Base-by-base conservation (phyloP, 768 basidiomycete species). In the Serendipita sp. region DNA sequence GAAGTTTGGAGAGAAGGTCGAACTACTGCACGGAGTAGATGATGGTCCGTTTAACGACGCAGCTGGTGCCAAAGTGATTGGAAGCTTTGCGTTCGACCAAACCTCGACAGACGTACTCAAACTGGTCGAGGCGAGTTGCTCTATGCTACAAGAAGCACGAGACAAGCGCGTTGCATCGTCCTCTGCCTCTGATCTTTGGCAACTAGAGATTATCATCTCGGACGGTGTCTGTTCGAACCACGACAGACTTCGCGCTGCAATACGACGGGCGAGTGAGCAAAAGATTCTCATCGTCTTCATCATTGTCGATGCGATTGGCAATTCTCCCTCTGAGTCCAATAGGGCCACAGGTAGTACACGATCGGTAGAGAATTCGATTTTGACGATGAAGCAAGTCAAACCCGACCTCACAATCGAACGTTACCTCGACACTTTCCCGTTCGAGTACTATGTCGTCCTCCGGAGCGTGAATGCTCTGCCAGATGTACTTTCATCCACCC, bases 211-310 rank as follows among this genome's bases (percentile, higher is more conserved):
- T 75, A 96, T 99, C 78, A 91, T 99, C 66, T 97, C 93, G 15
- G 96, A 99, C 70, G 96, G 96, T n/a, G 88, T 97, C 68, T 98
- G 94, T 71, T 92, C 98, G 72, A 90, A 96, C 71, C 94, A 97
- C 73, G 88, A 93, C 45, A 79, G 80, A 68, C 78, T 99, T 60
- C 83, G 87, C 43, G 83, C 84, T 2, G 74, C 90, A 33, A 77
- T 99, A 18, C 79, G 96, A 40, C 83, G 82, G 68, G 96, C 95
- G 3, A 83, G 87, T 68, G 94, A 90, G 69, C 89, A 92, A 72
- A 80, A 86, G 33, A 85, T 98, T 69, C 86, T 98, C 87, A 82
- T 99, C 62, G 94, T 97, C 63, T 99, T 99, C 78, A 83, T 99
- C 73, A 83, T 98, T 65, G 78, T 98, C 65, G 96, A 99, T 73